Base-by-base conservation (phyloP, 2,329 filamentous ascomycete genomes). In the Orbilia javanica region DNA sequence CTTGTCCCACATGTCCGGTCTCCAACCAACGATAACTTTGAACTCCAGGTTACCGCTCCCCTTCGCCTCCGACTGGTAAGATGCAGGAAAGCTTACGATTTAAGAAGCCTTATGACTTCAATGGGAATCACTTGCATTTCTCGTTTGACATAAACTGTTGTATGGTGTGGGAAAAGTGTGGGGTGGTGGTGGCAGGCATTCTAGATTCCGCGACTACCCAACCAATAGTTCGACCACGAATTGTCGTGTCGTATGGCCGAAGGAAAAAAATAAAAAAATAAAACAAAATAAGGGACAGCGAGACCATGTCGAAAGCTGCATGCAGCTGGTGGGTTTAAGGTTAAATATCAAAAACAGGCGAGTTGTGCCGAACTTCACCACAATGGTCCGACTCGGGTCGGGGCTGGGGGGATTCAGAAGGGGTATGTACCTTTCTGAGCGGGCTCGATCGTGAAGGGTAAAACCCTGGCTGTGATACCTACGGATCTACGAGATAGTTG, bases 331-430 rank as follows among this genome's bases (percentile, higher is more conserved):
- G n/a, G 44, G 34, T 22, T 70, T 73, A 55, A 73, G 50, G 69
- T 73, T 73, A 55, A 66, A 57, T 57, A 57, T 65, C 57, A 64
- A 65, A 57, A 65, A 66, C 48, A 73, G 69, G 48, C 57, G 68
- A 62, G 46, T 65, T 73, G 57, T 73, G 60, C 69, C 69, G 69
- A 73, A 50, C 60, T 25, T 55, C 34, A 46, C 69, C 60, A 18
- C 34, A 73, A 65, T 55, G 39, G 50, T 60, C 69, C 57, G 68
- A 69, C 20, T 34, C n/a, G 34, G 39, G 11, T 70, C 34, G 52
- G 53, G 52, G 52, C 52, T 57, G n/a, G 52, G 53, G 8, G 20
- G n/a, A n/a, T 36, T 36, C 8, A 25, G 11, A 29, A 31, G 7
- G 34, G 36, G 15, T 46, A 31, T 63, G n/a, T 36, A 10, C 5